These are phyloP conservation scores for Penicillium mononematosum DNA, from an alignment of 495 filamentous ascomycete genomes.

Conservation along the genomic window DNA sequence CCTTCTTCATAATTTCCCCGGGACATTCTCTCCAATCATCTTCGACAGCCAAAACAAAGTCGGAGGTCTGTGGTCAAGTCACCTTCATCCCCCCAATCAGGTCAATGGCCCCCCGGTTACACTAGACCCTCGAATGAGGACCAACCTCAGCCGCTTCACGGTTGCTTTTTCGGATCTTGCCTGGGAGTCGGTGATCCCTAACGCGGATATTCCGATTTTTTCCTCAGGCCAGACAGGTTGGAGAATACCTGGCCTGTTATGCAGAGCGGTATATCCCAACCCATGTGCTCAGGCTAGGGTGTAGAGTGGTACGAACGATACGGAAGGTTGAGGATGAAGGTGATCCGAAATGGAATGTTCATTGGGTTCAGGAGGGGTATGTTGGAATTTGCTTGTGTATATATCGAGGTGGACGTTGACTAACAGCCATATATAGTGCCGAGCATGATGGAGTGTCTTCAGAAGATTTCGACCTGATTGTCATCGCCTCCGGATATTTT, in stretches of 20 bases:
- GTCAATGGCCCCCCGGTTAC: slow-evolving; percentile 25
- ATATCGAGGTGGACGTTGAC: slow-evolving; percentile 1
- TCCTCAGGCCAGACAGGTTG: slow-evolving; percentile 74
- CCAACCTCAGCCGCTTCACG: slow-evolving; percentile 77
- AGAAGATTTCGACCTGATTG: slow-evolving; percentile 65
- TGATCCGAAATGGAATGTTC: slow-evolving; percentile 53
- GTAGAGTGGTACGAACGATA: slow-evolving; percentile 50
- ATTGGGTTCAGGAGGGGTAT: slow-evolving; percentile 38
- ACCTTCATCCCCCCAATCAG: not conserved
- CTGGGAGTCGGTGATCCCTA: slow-evolving; percentile 53
- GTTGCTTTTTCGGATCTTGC: slow-evolving; percentile 77
- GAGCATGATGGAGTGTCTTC: slow-evolving; percentile 13
- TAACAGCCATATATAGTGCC: slow-evolving; percentile 13
- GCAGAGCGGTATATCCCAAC: slow-evolving; percentile 52
- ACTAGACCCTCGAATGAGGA: slow-evolving; percentile 67
- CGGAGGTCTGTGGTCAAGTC: slow-evolving; percentile 71
- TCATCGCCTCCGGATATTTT: slow-evolving; percentile 78
- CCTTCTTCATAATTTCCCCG: slow-evolving; percentile 61
- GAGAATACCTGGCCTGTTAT: slow-evolving; percentile 68
- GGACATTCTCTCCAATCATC: slow-evolving; percentile 63
- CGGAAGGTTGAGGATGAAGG: slow-evolving; percentile 23
- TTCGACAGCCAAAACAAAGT: slow-evolving; percentile 65
- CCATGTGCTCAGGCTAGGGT: slow-evolving; percentile 50
- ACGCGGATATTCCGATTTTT: slow-evolving; percentile 57
- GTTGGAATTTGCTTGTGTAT: slow-evolving; percentile 2